Percentiles rank a stretch among this genome's conserved stretches.
phyloP scores from a whole-genome alignment of 345 rosid species.

The Balakata baccata region DNA sequence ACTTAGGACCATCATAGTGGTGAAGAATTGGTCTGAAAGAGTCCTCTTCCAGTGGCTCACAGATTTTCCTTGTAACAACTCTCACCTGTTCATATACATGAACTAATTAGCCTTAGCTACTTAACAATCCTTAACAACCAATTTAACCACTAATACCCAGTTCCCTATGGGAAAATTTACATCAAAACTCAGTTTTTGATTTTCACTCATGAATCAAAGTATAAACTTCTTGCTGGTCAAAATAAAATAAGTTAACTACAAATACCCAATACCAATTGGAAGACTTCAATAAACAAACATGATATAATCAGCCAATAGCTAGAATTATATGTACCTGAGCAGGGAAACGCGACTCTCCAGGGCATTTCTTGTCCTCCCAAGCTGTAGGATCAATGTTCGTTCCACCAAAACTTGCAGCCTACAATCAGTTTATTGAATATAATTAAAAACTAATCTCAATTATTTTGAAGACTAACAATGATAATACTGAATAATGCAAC shows the following conservation, averaged over 20 bases:
- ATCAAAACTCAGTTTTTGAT: too few species aligned
- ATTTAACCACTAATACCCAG: background rate
- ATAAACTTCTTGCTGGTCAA: too few species aligned
- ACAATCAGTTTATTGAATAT: slow-evolving; percentile 2
- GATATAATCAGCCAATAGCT: background rate
- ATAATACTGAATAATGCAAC: background rate
- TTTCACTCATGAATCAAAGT: too few species aligned
- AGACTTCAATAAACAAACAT: too few species aligned
- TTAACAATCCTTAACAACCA: background rate
- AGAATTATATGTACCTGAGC: slow-evolving; percentile 55
- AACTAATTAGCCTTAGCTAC: background rate
- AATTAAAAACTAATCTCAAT: background rate
- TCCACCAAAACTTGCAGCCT: slow-evolving; percentile 99
- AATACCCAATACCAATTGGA: too few species aligned
- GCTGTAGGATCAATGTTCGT: slow-evolving; percentile 89
- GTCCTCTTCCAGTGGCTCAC: slow-evolving; percentile 91
- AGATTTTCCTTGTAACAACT: slow-evolving; percentile 75
- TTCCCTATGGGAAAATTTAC: too few species aligned
- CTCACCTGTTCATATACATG: slow-evolving; percentile 41
- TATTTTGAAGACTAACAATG: background rate
- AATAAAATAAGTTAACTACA: too few species aligned
- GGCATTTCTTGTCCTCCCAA: slow-evolving; percentile 92
- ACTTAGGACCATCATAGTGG: slow-evolving; percentile 98
- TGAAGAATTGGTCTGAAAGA: slow-evolving; percentile 97
- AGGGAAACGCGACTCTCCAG: slow-evolving; percentile 93